phyloP scores from a whole-genome alignment of 176 grass and related monocot genomes.

The Hyparrhenia diplandra region DNA sequence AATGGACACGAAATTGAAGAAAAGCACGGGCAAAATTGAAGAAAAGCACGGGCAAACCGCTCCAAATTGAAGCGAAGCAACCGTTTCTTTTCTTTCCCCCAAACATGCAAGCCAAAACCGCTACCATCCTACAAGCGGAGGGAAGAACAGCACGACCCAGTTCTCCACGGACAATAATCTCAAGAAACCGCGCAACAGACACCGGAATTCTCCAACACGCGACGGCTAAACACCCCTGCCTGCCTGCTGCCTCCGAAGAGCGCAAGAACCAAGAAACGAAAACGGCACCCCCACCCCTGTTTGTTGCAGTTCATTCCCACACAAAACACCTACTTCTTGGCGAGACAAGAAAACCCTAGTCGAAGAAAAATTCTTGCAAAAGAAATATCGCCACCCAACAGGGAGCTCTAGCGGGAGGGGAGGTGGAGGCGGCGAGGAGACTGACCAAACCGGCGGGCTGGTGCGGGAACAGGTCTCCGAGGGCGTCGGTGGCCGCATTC shows the following conservation, averaged over 20 bases:
- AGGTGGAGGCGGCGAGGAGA: not conserved
- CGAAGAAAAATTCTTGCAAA: not conserved
- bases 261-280: not conserved
- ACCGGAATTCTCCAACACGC: not conserved
- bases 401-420: too few relatives aligned
- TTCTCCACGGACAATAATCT: not conserved
- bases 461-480: slow-evolving; percentile 30
- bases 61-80: not conserved
- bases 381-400: not conserved
- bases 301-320: too few relatives aligned
- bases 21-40: too few relatives aligned
- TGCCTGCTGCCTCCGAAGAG: not conserved
- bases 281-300: too few relatives aligned
- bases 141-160: not conserved
- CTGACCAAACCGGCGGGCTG: slow-evolving; percentile 25
- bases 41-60: not conserved
- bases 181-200: not conserved
- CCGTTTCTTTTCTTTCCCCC: not conserved
- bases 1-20: not conserved
- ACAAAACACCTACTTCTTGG: not conserved
- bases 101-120: not conserved
- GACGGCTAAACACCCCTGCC: not conserved
- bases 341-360: not conserved
- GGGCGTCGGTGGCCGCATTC: slow-evolving; percentile 33
- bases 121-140: not conserved